Conservation (phyloP, 2,329 filamentous ascomycete genomes). For the Aureobasidium namibiae region DNA sequence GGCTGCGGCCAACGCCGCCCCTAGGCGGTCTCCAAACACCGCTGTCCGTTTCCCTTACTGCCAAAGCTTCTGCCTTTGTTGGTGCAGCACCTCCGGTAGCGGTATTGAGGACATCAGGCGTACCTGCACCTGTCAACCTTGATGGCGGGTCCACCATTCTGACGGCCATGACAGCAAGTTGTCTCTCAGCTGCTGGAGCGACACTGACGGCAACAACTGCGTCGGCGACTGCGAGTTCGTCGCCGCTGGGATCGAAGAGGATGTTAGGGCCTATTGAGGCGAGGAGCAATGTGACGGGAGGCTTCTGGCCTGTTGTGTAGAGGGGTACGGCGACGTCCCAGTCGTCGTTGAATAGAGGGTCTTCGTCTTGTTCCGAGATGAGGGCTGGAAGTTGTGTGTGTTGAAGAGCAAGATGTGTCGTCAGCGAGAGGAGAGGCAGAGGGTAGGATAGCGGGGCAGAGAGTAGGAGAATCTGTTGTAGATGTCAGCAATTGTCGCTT, state of each 20-base stretch:
- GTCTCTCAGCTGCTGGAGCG: constrained; percentile 43
- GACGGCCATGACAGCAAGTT: constrained; percentile 32
- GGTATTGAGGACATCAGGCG: constrained; percentile 39
- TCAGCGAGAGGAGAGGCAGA: constrained; percentile 82
- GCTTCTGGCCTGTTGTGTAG: constrained; percentile 51
- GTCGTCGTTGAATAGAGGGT: constrained; percentile 96
- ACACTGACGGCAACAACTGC: constrained; percentile 80
- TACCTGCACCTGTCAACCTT: constrained; percentile 39
- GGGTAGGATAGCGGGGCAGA: constrained; percentile 92
- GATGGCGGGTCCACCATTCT: constrained; percentile 43
- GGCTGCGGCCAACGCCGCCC: constrained; percentile 68
- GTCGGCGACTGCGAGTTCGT: constrained; percentile 90
- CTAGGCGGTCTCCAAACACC: constrained; percentile 78
- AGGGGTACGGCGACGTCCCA: constrained; percentile 78
- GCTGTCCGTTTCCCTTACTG: constrained; percentile 43
- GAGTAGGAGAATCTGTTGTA: constrained; percentile 70
- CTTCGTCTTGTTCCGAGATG: constrained; percentile 85
- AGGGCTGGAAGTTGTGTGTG: constrained; percentile 76
- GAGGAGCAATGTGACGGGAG: constrained; percentile 84
- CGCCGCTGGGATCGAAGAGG: constrained; percentile 84
- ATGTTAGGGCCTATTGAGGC: constrained; percentile 79
- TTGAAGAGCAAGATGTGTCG: constrained; percentile 86
- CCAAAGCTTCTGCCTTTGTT: constrained; percentile 32
- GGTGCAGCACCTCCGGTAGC: constrained; percentile 34
- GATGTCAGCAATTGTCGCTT: not conserved